Evolutionary conservation across 148 eudicot species (phyloP), one percentile per base, ranked within the genome.

Genomic region (Suaeda aralocaspica): DNA sequence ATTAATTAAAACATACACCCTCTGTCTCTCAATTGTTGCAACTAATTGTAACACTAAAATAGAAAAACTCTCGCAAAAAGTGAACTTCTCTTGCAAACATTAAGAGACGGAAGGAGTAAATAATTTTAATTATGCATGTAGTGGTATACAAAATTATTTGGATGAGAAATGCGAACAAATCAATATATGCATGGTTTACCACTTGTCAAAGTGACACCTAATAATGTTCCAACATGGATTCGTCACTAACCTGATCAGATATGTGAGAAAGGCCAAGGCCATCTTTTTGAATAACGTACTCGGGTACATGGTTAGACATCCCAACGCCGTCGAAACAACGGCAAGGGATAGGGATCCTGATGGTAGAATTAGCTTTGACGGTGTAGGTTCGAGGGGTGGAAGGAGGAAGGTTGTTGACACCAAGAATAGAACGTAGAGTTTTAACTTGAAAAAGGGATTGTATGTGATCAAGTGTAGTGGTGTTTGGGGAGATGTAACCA

Each of bases 271-370:
- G 84, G 11, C 75, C 84, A 57, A n/a, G n/a, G n/a, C 89, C 96
- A 15, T 77, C 80, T 19, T 80, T 26, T 0, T 80, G 85, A 9
- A 92, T 83, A 22, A 30, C 84, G 78, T 92, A 86, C 15, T 34
- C 1, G 2, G 97, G 97, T 11, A 72, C 79, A 13, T 50, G 46
- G 66, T 78, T 66, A 49, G 96, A 87, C 0, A 62, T 4, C 0
- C 98, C 98, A 26, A 76, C 71, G 60, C 83, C 91, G 77, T 82
- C 83, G 67, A 11, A 1, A 71, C 98, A 92, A 51, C 36, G 29
- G 71, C 98, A 92, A 14, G 87, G 91, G 84, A 92, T 84, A 52
- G 90, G 90, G 56, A 92, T 78, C 16, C 24, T 83, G 72, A 92
- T 46, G 1, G 80, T 82, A 14, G 75, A 57, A 0, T 66, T 59